A percentile compares a stretch with the other conserved stretches of the same genome.
Evolutionary conservation across 225 moss, liverwort and hornwort genomes (phyloP).

Genomic region (Marchantia paleacea): DNA sequence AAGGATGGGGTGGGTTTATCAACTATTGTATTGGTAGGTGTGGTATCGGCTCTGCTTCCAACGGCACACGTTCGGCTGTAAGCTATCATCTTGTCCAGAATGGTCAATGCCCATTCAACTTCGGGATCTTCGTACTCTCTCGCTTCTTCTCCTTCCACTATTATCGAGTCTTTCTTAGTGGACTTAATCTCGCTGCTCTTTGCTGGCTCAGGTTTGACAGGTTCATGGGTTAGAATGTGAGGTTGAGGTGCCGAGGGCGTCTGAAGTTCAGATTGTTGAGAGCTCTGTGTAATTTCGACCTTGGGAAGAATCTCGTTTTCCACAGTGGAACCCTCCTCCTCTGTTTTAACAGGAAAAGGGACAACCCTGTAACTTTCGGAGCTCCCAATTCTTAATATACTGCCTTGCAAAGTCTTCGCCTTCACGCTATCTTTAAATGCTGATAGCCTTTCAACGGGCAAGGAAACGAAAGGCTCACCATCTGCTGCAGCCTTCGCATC

Average conservation of each 20-base stretch:
- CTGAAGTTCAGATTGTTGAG: neutral
- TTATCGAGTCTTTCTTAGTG: neutral
- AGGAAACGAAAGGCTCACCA: slow-evolving; percentile 1
- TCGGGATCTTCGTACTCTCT: slow-evolving; percentile 47
- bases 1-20: neutral
- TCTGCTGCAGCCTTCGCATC: slow-evolving; percentile 22
- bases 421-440: slow-evolving; percentile 34
- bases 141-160: slow-evolving; percentile 18
- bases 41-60: neutral
- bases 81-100: slow-evolving; percentile 43
- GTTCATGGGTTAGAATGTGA: neutral
- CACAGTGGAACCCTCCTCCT: neutral
- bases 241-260: slow-evolving; percentile 3
- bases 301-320: slow-evolving; percentile 1
- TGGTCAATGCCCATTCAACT: slow-evolving; percentile 42
- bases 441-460: slow-evolving; percentile 19
- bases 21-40: neutral
- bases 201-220: neutral
- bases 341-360: slow-evolving; percentile 38
- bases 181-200: neutral
- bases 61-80: slow-evolving; percentile 32
- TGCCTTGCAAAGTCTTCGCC: slow-evolving; percentile 43
- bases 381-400: slow-evolving; percentile 48
- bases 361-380: slow-evolving; percentile 43
- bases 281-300: neutral